A percentile compares a stretch with the other conserved stretches of the same genome.
Conservation (phyloP, 495 filamentous ascomycete genomes). For the Trypethelium eluteriae region DNA sequence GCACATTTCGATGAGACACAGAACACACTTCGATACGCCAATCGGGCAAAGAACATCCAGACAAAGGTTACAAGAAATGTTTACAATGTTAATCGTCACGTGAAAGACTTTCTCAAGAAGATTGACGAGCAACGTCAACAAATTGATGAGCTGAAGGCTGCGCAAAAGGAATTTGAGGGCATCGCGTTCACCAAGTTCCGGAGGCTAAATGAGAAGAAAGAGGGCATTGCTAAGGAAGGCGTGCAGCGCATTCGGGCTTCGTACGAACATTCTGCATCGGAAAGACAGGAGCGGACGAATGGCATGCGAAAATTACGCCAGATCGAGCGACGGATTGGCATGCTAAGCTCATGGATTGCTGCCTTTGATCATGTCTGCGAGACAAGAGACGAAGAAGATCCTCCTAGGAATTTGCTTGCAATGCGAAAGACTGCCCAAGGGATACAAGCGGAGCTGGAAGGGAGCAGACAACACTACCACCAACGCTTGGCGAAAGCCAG, state of each 20-base stretch:
- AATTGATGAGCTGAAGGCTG: conserved; percentile 87
- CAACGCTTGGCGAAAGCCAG: conserved; percentile 67
- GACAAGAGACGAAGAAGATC: conserved; percentile 55
- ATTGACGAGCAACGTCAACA: conserved; percentile 91
- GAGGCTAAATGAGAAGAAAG: conserved; percentile 79
- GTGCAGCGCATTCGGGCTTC: conserved; percentile 70
- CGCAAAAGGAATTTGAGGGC: conserved; percentile 85
- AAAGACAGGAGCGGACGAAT: conserved; percentile 68
- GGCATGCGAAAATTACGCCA: conserved; percentile 77
- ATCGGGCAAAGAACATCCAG: conserved; percentile 98
- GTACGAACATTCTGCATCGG: conserved; percentile 72
- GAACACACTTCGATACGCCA: conserved; percentile 95
- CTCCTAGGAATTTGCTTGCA: conserved; percentile 57
- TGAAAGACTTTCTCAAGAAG: conserved; percentile 96
- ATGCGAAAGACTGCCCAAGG: conserved; percentile 85
- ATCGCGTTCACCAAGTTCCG: conserved; percentile 81
- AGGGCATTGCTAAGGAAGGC: conserved; percentile 69
- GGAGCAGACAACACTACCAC: conserved; percentile 81
- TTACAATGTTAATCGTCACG: conserved; percentile 97
- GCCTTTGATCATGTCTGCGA: conserved; percentile 83
- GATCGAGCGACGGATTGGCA: conserved; percentile 72
- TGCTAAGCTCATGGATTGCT: conserved; percentile 84
- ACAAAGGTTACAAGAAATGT: conserved; percentile 98
- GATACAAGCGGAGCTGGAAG: conserved; percentile 77
- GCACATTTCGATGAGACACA: conserved; percentile 98